These are phyloP conservation scores for Colletotrichum karsti DNA, from an alignment of 2,329 filamentous ascomycete genomes.

Conservation along the genomic window DNA sequence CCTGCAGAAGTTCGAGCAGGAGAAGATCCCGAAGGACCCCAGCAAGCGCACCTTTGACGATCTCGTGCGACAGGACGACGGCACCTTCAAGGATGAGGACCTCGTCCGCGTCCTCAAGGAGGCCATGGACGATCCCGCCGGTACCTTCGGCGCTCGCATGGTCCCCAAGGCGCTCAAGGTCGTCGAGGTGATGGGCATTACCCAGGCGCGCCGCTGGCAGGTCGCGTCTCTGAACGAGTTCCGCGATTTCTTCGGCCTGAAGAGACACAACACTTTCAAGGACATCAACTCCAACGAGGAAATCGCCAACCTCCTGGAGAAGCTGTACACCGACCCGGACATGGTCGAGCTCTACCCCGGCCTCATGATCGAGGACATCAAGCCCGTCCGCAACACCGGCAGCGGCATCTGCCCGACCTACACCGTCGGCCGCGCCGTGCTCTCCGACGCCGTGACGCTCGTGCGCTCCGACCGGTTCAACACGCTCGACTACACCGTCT, in stretches of 20 bases:
- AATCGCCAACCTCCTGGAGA: conserved; percentile 63
- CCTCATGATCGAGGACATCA: conserved; percentile 67
- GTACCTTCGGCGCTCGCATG: conserved; percentile 66
- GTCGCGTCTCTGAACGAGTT: conserved; percentile 72
- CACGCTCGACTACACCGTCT: conserved; percentile 55
- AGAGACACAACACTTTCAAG: conserved; percentile 63
- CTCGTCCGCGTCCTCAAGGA: conserved; percentile 63
- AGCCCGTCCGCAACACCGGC: conserved; percentile 58
- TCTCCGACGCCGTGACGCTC: conserved; percentile 67
- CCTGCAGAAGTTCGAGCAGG: conserved; percentile 43
- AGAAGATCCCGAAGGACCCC: conserved; percentile 50
- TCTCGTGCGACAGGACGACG: conserved; percentile 56
- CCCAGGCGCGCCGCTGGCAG: conserved; percentile 69
- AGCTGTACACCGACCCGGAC: conserved; percentile 70
- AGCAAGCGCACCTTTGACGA: conserved; percentile 56
- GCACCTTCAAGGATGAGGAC: conserved; percentile 65
- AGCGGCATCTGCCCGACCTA: conserved; percentile 61
- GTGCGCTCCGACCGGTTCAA: conserved; percentile 69
- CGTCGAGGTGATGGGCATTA: conserved; percentile 71
- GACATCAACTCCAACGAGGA: conserved; percentile 66
- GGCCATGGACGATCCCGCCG: conserved; percentile 68
- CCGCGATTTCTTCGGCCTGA: conserved; percentile 68
- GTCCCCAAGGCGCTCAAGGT: conserved; percentile 66
- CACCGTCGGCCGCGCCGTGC: conserved; percentile 62
- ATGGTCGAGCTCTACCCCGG: conserved; percentile 77